Base-by-base conservation (phyloP, 441 rosid genomes). In the Gossypium gossypioides region DNA sequence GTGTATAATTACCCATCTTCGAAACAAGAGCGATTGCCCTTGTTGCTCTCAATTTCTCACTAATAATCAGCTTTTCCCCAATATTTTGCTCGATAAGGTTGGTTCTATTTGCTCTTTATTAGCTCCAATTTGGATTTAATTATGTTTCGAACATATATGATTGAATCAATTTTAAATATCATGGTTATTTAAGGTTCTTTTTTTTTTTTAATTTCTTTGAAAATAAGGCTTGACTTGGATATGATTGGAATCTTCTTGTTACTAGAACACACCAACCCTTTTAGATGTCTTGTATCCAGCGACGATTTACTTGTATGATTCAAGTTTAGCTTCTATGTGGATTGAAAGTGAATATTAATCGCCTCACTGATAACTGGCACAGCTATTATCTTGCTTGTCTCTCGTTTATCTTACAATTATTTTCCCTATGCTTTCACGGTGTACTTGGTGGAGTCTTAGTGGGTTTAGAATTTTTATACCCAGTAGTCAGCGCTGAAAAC, bases 21-120 rank as follows among this genome's bases (percentile, higher is more conserved):
- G 87, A 52, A 86, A 91, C 85, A 96, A 96, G 88, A 96, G 78
- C 61, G 98, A 96, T 80, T 96, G 99, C 79, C 99, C 98, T 74
- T 90, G 96, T 79, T 96, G 99, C 69, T 87, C 82, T 50, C 96
- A 91, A 48, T 86, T 76, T 75, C 97, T 96, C 76, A 89, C 93
- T 61, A 79, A 69, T 76, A 90, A 84, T 71, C 93, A 91, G 80
- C 91, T 96, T 51, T 92, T 84, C 83, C 98, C 98, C 76, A 92
- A 91, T 76, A 86, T 92, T 76, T 76, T 92, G 74, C 96, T 96
- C 72, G 92, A 91, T 62, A 92, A 92, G 99, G 98, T 95, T 52
- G 52, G 64, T 67, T 70, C 22, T n/a, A 10, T 70, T 50, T n/a
- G 1, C 25, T 25, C 60, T 48, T 6, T 21, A 19, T 56, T 13